Percentiles rank a stretch among this genome's conserved stretches.
Evolutionary conservation across 1,139 yeast genomes (phyloP).

Genomic region (Wickerhamomyces sp.): DNA sequence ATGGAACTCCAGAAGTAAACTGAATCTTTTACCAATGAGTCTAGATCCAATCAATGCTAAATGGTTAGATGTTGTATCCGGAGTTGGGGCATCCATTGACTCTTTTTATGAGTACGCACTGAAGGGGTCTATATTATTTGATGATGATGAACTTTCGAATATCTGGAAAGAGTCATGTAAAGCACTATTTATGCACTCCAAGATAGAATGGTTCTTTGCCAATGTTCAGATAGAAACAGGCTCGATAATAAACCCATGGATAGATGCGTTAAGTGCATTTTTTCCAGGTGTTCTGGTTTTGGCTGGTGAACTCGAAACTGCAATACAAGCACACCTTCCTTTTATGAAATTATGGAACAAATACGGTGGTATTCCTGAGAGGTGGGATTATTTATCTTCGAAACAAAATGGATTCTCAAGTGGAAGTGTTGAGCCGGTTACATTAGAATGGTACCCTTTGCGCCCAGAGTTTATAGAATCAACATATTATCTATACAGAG

Average conservation of each 20-base stretch:
- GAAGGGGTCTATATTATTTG: slow-evolving; percentile 68
- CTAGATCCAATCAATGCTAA: slow-evolving; percentile 54
- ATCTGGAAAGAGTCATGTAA: slow-evolving; percentile 60
- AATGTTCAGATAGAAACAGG: slow-evolving; percentile 59
- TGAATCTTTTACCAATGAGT: slow-evolving; percentile 76
- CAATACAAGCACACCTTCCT: slow-evolving; percentile 58
- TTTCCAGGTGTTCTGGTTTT: slow-evolving; percentile 83
- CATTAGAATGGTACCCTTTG: slow-evolving; percentile 86
- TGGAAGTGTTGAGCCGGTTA: slow-evolving; percentile 30
- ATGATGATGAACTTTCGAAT: slow-evolving; percentile 54
- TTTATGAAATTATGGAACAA: slow-evolving; percentile 76
- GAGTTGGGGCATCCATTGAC: slow-evolving; percentile 92
- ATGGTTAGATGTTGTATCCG: slow-evolving; percentile 63
- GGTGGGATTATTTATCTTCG: slow-evolving; percentile 55
- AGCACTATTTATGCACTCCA: slow-evolving; percentile 50
- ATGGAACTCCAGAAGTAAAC: slow-evolving; percentile 61
- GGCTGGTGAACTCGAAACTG: slow-evolving; percentile 69
- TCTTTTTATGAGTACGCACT: slow-evolving; percentile 88
- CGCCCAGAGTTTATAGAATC: slow-evolving; percentile 91
- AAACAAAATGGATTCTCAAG: slow-evolving; percentile 6
- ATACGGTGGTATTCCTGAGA: slow-evolving; percentile 80
- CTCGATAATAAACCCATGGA: slow-evolving; percentile 53
- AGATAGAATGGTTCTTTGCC: slow-evolving; percentile 52
- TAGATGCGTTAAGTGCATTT: slow-evolving; percentile 83
- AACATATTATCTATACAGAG: slow-evolving; percentile 76